A percentile compares a stretch with the other conserved stretches of the same genome.
Evolutionary conservation across 2,329 filamentous ascomycete genomes (phyloP).

Genomic region (Clathrospora elynae): DNA sequence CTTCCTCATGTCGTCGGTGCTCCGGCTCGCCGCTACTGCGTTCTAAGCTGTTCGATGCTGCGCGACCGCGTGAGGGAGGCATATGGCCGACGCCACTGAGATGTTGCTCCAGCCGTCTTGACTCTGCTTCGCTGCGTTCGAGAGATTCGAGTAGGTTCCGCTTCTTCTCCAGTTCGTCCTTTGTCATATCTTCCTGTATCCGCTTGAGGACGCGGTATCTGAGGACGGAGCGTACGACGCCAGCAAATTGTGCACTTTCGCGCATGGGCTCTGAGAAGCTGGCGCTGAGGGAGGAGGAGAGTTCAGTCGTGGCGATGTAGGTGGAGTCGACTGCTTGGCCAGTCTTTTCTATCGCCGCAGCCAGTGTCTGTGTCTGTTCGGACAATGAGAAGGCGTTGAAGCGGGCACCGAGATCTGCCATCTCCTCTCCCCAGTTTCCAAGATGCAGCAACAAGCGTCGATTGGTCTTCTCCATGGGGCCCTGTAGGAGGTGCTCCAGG

Average conservation of each 20-base stretch:
- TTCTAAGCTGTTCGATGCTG: slow-evolving; percentile 61
- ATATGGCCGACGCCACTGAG: slow-evolving; percentile 73
- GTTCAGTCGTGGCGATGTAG: slow-evolving; percentile 92
- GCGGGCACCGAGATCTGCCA: slow-evolving; percentile 91
- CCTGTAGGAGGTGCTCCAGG: slow-evolving; percentile 82
- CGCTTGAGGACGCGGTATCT: slow-evolving; percentile 90
- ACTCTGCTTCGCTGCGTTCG: slow-evolving; percentile 92
- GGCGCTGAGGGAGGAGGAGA: slow-evolving; percentile 84
- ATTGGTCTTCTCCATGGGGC: slow-evolving; percentile 97
- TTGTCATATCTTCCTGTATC: slow-evolving; percentile 96
- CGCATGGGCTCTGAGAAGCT: slow-evolving; percentile 97
- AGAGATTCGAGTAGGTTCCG: slow-evolving; percentile 78
- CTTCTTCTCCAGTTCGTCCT: slow-evolving; percentile 90
- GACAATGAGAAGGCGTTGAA: slow-evolving; percentile 97
- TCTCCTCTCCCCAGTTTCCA: slow-evolving; percentile 79
- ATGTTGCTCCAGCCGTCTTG: slow-evolving; percentile 91
- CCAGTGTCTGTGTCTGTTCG: slow-evolving; percentile 85
- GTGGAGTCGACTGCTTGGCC: slow-evolving; percentile 95
- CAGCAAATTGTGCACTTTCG: slow-evolving; percentile 95
- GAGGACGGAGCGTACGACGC: slow-evolving; percentile 86
- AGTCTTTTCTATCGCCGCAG: slow-evolving; percentile 89
- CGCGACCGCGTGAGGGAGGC: slow-evolving; percentile 67
- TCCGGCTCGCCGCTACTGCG: slow-evolving; percentile 47
- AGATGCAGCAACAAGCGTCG: slow-evolving; percentile 85
- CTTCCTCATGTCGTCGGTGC: slow-evolving; percentile 61